Evolutionary conservation across 129 eudicot genomes (phyloP).

Genomic region (Sambucus nigra): DNA sequence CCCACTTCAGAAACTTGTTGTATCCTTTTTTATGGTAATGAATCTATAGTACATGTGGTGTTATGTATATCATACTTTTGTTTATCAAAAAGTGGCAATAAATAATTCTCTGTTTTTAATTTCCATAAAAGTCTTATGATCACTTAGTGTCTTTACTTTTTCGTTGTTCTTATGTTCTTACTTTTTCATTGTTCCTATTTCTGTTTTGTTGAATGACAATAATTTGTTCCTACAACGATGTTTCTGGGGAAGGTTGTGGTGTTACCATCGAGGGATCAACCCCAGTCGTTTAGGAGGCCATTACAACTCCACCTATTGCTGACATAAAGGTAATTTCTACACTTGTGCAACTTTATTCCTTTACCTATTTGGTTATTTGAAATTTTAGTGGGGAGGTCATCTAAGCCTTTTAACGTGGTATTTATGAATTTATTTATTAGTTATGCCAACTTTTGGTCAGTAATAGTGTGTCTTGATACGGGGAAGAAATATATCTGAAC

Average conservation of each 20-base stretch:
- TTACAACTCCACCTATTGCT: slow-evolving; percentile 74
- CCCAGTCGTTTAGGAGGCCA: slow-evolving; percentile 35
- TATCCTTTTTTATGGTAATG: too few species aligned
- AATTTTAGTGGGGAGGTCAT: background rate
- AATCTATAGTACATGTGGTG: too few species aligned
- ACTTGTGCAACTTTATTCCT: background rate
- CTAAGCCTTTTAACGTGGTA: background rate
- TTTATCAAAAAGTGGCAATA: too few species aligned
- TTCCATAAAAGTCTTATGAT: too few species aligned
- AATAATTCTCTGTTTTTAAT: too few species aligned
- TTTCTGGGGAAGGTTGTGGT: slow-evolving; percentile 84
- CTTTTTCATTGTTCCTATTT: too few species aligned
- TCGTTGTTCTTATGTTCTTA: too few species aligned
- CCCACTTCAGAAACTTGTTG: too few species aligned
- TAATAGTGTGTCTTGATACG: background rate
- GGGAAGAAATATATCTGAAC: background rate
- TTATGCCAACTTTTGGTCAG: background rate
- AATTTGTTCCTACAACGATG: slow-evolving; percentile 41
- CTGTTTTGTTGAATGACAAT: background rate
- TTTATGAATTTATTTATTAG: background rate
- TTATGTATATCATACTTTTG: too few species aligned
- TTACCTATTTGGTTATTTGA: background rate
- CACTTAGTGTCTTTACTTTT: too few species aligned
- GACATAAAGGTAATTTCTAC: slow-evolving; percentile 39
- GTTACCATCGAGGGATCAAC: slow-evolving; percentile 69